Conservation (phyloP, 2,329 filamentous ascomycete genomes). For the Scytalidium lignicola region DNA sequence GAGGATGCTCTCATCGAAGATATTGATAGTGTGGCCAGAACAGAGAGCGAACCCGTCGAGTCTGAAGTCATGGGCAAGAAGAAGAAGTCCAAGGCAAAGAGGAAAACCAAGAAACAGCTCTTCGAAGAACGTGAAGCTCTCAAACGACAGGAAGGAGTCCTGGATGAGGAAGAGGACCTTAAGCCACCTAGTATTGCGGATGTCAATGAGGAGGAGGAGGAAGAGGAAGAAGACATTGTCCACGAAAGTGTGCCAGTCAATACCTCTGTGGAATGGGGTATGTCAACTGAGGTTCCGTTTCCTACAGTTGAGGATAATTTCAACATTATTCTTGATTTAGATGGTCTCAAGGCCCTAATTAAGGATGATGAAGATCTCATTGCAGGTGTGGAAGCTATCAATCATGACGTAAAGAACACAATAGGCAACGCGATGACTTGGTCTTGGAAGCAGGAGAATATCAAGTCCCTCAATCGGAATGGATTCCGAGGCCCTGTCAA, state of each 20-base stretch:
- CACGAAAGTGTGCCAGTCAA: conserved; percentile 30
- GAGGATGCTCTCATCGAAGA: conserved; percentile 46
- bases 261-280: conserved; percentile 52
- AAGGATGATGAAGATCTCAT: conserved; percentile 65
- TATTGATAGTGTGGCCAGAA: conserved; percentile 43
- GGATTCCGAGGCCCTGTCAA: conserved; percentile 42
- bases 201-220: conserved; percentile 20
- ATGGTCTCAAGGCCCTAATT: conserved; percentile 63
- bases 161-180: conserved; percentile 34
- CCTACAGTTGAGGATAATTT: conserved; percentile 64
- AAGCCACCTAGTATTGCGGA: conserved; percentile 31
- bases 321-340: conserved; percentile 59
- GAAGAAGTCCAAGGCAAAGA: conserved; percentile 51
- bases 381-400: conserved; percentile 48
- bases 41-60: conserved; percentile 43
- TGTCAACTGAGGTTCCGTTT: conserved; percentile 52
- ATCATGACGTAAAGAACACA: conserved; percentile 35
- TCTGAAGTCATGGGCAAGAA: conserved; percentile 44
- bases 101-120: conserved; percentile 73
- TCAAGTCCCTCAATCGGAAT: conserved; percentile 61
- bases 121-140: conserved; percentile 62
- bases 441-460: conserved; percentile 68
- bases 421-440: conserved; percentile 56
- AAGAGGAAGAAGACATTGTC: conserved; percentile 27
- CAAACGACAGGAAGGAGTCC: conserved; percentile 50